Evolutionary conservation across 2,329 filamentous ascomycete genomes (phyloP).

Genomic region (Macrophomina tecta): DNA sequence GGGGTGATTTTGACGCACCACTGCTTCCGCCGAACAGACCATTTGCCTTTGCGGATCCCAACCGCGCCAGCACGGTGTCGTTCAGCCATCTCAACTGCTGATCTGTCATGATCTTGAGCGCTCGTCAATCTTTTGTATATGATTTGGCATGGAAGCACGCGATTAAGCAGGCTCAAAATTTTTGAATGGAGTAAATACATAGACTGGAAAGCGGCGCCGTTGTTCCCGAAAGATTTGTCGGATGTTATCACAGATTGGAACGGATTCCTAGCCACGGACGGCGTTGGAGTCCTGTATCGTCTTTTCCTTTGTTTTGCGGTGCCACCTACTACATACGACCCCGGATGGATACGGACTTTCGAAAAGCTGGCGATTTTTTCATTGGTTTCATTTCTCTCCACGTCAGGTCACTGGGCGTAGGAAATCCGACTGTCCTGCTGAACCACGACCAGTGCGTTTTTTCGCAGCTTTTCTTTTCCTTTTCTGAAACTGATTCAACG

Average conservation of each 20-base stretch:
- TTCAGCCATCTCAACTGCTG: conserved; percentile 23
- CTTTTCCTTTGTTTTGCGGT: background rate
- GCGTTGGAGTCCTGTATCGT: background rate
- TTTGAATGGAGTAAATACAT: conserved; percentile 1
- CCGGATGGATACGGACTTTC: background rate
- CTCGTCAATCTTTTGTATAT: background rate
- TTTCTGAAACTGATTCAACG: background rate
- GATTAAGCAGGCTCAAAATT: background rate
- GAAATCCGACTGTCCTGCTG: background rate
- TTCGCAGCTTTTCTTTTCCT: background rate
- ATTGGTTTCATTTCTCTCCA: background rate
- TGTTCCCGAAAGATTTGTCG: background rate
- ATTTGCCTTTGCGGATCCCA: conserved; percentile 4
- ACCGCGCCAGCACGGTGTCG: conserved; percentile 20
- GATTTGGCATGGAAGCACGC: background rate
- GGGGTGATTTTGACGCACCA: conserved; percentile 7
- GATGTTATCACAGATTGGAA: background rate
- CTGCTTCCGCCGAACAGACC: background rate
- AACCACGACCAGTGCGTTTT: background rate
- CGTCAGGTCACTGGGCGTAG: no score
- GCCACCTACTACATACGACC: background rate
- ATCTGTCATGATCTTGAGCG: background rate
- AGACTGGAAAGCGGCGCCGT: background rate
- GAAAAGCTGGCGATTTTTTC: conserved; percentile 15
- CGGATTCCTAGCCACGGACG: background rate